A percentile compares a stretch with the other conserved stretches of the same genome.
Conservation (phyloP, 2,329 filamentous ascomycete species). For the Botrytis elliptica region DNA sequence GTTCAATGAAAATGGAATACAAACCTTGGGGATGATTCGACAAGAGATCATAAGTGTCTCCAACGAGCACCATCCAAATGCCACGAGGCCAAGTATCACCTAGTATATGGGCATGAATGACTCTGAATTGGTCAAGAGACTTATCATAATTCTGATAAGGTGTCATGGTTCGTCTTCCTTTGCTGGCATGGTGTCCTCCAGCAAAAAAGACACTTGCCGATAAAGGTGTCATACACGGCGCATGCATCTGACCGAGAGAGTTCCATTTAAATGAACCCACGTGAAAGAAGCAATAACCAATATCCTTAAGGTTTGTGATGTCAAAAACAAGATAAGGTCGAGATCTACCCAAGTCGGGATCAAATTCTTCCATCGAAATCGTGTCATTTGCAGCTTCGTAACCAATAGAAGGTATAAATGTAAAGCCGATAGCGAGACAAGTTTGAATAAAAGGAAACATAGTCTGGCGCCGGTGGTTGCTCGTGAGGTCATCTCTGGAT, state of each 20-base stretch:
- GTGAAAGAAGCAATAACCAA: conserved; percentile 29
- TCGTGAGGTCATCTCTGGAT: not conserved
- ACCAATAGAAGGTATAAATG: not conserved
- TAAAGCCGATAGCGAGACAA: not conserved
- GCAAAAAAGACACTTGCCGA: not conserved
- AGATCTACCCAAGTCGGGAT: not conserved
- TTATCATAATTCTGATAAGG: not conserved
- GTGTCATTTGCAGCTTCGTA: not conserved
- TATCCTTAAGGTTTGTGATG: conserved; percentile 24
- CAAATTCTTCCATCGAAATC: not conserved
- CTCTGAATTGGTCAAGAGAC: not conserved
- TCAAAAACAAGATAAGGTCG: conserved; percentile 27
- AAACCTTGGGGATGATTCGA: not conserved
- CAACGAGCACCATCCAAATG: not conserved
- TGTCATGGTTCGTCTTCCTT: not conserved
- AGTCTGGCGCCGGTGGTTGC: not conserved
- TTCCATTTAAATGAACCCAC: not conserved
- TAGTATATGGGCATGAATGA: not conserved
- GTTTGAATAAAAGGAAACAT: not conserved
- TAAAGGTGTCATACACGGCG: not conserved
- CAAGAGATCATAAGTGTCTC: not conserved
- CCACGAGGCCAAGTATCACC: not conserved
- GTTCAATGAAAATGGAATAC: too few species aligned
- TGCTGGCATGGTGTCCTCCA: not conserved
- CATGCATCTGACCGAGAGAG: not conserved